Evolutionary conservation across 1,284 basidiomycete species (phyloP).

Genomic region (Xerocomus nothofagi): DNA sequence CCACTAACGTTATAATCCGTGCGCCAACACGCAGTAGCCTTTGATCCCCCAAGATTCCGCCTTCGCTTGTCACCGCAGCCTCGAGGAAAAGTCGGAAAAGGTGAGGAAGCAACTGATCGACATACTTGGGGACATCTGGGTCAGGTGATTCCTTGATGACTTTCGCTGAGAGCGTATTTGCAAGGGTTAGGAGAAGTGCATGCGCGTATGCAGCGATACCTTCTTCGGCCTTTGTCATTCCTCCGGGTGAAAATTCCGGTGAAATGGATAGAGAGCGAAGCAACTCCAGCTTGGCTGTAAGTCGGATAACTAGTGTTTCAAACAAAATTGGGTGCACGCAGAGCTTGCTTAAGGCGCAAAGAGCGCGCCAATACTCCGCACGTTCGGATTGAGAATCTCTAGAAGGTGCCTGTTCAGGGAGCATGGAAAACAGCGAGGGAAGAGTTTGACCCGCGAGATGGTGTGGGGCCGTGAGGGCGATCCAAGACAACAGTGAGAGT

Average conservation of each 20-base stretch:
- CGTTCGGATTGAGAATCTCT: slow-evolving; percentile 58
- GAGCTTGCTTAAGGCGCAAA: slow-evolving; percentile 73
- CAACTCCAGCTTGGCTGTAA: slow-evolving; percentile 79
- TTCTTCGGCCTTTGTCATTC: slow-evolving; percentile 22
- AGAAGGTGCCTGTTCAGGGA: slow-evolving; percentile 68
- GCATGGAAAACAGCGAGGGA: slow-evolving; percentile 72
- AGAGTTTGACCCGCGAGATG: slow-evolving; percentile 77
- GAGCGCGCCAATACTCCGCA: slow-evolving; percentile 64
- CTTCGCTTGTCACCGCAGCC: slow-evolving; percentile 46
- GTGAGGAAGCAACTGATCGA: slow-evolving; percentile 70
- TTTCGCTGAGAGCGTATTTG: slow-evolving; percentile 67
- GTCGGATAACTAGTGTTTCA: slow-evolving; percentile 78
- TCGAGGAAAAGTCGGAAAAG: slow-evolving; percentile 72
- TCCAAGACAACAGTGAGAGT: slow-evolving; percentile 66
- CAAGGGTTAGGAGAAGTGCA: slow-evolving; percentile 73
- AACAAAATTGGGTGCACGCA: slow-evolving; percentile 81
- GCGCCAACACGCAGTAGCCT: slow-evolving; percentile 67
- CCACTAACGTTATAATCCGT: slow-evolving; percentile 66
- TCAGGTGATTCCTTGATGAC: slow-evolving; percentile 50
- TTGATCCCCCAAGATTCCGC: slow-evolving; percentile 51
- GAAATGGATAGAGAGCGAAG: slow-evolving; percentile 47
- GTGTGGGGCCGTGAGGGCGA: slow-evolving; percentile 63
- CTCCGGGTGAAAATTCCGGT: slow-evolving; percentile 2
- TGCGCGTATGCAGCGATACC: slow-evolving; percentile 77
- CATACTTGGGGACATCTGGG: slow-evolving; percentile 75